These are phyloP conservation scores for Wickerhamiella azyma DNA, from an alignment of 805 yeast species.

Conservation along the genomic window DNA sequence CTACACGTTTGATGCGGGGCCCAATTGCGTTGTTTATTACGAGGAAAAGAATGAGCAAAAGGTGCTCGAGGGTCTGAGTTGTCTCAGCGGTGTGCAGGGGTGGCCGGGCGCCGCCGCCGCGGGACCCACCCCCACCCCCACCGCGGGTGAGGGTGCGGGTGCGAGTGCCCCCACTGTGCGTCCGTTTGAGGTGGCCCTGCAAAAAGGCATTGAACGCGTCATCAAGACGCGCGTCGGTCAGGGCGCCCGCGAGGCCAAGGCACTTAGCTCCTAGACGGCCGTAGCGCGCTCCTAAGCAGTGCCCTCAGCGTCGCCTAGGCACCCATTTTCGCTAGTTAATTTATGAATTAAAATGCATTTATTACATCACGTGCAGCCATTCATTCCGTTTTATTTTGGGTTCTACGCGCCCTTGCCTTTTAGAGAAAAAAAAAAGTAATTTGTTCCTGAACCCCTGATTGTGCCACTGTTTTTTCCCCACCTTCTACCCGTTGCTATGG, in stretches of 20 bases:
- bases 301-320: no score
- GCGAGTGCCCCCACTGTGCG: no score
- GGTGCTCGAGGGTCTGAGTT: conserved; percentile 52
- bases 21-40: conserved; percentile 93
- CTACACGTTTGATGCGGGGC: conserved; percentile 98
- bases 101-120: not conserved
- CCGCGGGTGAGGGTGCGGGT: conserved; percentile 22
- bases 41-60: conserved; percentile 57
- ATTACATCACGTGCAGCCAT: no score
- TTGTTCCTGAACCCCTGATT: no score
- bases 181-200: conserved; percentile 37
- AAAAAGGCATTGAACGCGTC: conserved; percentile 65
- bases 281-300: no score
- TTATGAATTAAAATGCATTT: no score
- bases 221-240: conserved; percentile 72
- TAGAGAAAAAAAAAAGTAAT: no score
- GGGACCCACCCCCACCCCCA: conserved; percentile 17
- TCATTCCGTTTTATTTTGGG: no score
- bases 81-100: conserved; percentile 58
- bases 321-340: no score
- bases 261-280: not conserved
- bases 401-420: no score
- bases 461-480: no score
- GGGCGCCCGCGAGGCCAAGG: not conserved
- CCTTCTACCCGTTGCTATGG: no score